Evolutionary conservation across 2,329 filamentous ascomycete species (phyloP).

Genomic region (Chaetomium sp.): DNA sequence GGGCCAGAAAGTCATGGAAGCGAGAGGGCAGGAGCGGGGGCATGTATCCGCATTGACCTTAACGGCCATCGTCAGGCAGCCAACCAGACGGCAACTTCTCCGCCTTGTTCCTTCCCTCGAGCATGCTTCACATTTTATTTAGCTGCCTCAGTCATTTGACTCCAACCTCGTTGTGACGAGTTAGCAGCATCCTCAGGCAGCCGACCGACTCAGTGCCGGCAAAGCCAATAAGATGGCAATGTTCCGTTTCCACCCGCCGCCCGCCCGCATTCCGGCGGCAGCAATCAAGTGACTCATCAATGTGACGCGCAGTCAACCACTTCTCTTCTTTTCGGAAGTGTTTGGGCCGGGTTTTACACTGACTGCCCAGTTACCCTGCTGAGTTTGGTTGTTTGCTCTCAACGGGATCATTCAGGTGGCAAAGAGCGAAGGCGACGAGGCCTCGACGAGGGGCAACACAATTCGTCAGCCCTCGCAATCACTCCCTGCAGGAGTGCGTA

Average conservation of each 20-base stretch:
- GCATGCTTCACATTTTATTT: neutral
- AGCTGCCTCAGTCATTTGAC: neutral
- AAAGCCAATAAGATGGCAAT: conserved; percentile 10
- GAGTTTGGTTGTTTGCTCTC: conserved; percentile 19
- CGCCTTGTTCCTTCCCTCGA: neutral
- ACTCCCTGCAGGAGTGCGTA: conserved; percentile 14
- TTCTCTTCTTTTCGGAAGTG: neutral
- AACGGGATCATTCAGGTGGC: neutral
- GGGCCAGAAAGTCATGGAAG: neutral
- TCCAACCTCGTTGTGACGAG: neutral
- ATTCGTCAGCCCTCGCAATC: conserved; percentile 17
- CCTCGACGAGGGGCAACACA: conserved; percentile 4
- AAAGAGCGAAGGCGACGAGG: neutral
- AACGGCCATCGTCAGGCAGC: conserved; percentile 9
- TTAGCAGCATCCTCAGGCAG: neutral
- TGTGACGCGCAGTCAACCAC: conserved; percentile 5
- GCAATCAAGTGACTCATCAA: conserved; percentile 34
- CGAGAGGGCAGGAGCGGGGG: neutral
- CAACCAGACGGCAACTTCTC: neutral
- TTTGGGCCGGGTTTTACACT: conserved; percentile 8
- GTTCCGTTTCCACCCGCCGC: conserved; percentile 6
- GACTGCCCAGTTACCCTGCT: conserved; percentile 12
- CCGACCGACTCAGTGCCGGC: neutral
- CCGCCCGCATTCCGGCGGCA: conserved; percentile 15
- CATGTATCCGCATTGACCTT: conserved; percentile 12